A percentile compares a stretch with the other conserved stretches of the same genome.
Conservation (phyloP, 208 protist species). For the Angomonas ambiguus region DNA sequence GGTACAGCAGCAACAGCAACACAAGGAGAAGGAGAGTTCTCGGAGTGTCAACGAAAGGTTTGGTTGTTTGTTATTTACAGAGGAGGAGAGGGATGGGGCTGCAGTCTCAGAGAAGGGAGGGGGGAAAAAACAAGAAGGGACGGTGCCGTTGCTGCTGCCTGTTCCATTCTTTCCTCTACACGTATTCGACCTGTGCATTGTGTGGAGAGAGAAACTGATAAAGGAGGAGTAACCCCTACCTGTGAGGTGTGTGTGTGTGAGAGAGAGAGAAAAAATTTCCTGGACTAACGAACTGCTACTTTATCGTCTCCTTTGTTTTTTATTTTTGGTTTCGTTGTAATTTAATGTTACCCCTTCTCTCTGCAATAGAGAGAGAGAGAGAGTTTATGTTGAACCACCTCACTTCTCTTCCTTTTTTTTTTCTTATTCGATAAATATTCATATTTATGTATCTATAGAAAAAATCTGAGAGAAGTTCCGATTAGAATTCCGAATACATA, state of each 20-base stretch:
- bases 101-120: no score
- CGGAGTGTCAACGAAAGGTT: background rate
- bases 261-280: no score
- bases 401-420: slow-evolving; percentile 14
- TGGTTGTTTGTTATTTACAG: background rate
- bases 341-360: background rate
- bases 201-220: no score
- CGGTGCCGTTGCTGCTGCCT: no score
- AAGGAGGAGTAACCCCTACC: background rate
- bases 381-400: no score
- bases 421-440: slow-evolving; percentile 12
- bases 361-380: no score
- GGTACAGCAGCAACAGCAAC: no score
- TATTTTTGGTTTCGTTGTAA: background rate
- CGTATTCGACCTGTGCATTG: no score
- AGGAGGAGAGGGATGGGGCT: background rate
- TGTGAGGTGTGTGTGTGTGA: background rate
- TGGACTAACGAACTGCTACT: slow-evolving; percentile 8
- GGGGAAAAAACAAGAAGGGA: no score
- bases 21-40: background rate
- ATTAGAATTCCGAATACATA: no score
- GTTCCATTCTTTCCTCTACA: no score
- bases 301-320: background rate
- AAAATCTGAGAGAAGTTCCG: no score
- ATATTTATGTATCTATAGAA: slow-evolving; percentile 7